Evolutionary conservation across 2,329 filamentous ascomycete genomes (phyloP), one percentile per base, ranked within the genome.

Genomic region (Aspergillus calidoustus): DNA sequence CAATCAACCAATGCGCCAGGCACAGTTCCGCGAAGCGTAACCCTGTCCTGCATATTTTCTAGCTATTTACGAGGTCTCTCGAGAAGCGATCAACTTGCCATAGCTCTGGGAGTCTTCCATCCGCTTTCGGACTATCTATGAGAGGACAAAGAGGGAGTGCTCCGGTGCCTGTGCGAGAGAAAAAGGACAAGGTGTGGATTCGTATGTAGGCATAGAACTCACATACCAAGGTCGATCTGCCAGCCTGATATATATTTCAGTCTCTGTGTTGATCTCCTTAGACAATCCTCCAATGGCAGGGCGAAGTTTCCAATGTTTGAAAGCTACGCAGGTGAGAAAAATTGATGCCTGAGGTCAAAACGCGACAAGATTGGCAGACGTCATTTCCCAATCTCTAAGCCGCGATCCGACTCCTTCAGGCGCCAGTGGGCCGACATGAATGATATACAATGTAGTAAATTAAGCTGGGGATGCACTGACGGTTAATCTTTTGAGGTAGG

Each of bases 261-360:
- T 41, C 15, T 41, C 13, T 7, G 25, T 28, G 25, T 28, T 7
- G 6, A 28, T 47, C n/a, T 22, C n/a, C 17, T 9, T 9, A 17
- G 44, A n/a, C n/a, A 3, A 47, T 22, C 44, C 7, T 47, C n/a
- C n/a, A 47, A 15, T 41, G 34, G 13, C 34, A 4, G 13, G 1
- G 34, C 34, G 13, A 15, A 9, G 25, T 28, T 28, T 28, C 25
- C 25, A 28, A 28, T 28, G 25, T 28, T 28, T 28, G 25, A 28
- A 28, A 28, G 25, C 25, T 7, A 28, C 25, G 25, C 25, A 28
- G 25, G 25, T 28, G 3, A 30, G 46, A 52, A 25, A 52, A 34
- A 38, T 44, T 53, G 34, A 22, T 61, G 54, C 59, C 59, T 61
- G 23, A 60, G 52, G 54, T 9, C 34, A 51, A 15, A 17, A 31